Evolutionary conservation across 148 eudicot species (phyloP), one percentile per base, ranked within the genome.

Genomic region (Amaranthus palmeri): DNA sequence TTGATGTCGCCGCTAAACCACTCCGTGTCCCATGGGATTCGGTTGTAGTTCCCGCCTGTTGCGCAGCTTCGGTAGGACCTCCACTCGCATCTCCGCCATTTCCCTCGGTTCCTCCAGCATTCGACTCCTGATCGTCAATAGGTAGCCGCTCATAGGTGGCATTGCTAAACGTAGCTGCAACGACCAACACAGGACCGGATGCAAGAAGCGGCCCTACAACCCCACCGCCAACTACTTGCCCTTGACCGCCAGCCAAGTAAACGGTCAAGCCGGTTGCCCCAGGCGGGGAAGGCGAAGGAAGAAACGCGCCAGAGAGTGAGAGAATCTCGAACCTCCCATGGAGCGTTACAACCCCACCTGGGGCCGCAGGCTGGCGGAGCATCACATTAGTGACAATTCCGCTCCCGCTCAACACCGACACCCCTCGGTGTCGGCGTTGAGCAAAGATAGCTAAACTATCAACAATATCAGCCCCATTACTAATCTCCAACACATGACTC

Each of bases 211-310:
- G 74, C 0, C 90, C 96, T 10, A 82, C 82, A 25, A 90, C 96
- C 7, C 70, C 67, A 2, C 96, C 96, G 0, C 96, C 96, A 13
- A 90, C 92, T 0, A 90, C 90, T 80, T 90, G 92, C 57, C 92
- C 96, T 64, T 87, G 92, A 5, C 90, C 86, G 2, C 92, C 96
- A 0, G 88, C 86, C 17, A 90, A 72, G 68, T 86, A 90, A 25
- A 90, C 92, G 2, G 88, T 86, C 74, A 90, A 52, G 6, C 88
- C 88, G 0, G 85, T 87, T 0, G 96, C 90, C 2, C 86, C 91
- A 0, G 88, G 86, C 4, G 90, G 96, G 0, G 90, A 82, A 2
- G 96, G 92, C 0, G 92, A 77, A 1, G 96, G 96, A 41, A 90
- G 62, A 68, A 86, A 90, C 6, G 96, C 88, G 4, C 96, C 96